phyloP scores from a whole-genome alignment of 2,329 filamentous ascomycete genomes.

The Claviceps sorghi region DNA sequence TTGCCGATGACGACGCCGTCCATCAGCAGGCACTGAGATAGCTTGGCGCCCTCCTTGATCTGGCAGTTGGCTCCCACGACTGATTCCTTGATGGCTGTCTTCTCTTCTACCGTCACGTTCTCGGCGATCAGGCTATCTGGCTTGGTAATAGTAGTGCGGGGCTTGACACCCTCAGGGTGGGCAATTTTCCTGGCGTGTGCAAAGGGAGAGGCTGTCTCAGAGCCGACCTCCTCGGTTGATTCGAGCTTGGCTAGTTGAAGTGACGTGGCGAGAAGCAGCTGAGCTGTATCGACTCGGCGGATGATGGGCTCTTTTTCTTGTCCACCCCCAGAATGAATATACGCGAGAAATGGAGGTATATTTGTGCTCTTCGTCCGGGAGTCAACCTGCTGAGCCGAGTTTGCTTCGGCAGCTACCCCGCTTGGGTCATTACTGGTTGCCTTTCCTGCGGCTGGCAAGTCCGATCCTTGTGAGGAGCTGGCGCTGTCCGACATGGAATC shows the following conservation, averaged over 20 bases:
- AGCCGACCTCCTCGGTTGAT: slow-evolving; percentile 49
- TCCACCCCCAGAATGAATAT: slow-evolving; percentile 52
- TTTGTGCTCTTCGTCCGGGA: slow-evolving; percentile 8
- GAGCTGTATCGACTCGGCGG: slow-evolving; percentile 75
- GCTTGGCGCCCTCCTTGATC: slow-evolving; percentile 70
- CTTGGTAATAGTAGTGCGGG: slow-evolving; percentile 67
- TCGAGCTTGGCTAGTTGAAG: slow-evolving; percentile 74
- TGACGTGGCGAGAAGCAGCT: slow-evolving; percentile 67
- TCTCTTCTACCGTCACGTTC: slow-evolving; percentile 80
- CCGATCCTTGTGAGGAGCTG: slow-evolving; percentile 13
- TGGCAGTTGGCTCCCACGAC: slow-evolving; percentile 80
- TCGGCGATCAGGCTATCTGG: slow-evolving; percentile 72
- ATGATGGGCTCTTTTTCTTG: slow-evolving; percentile 46
- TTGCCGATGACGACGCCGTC: slow-evolving; percentile 77
- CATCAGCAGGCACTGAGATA: slow-evolving; percentile 85
- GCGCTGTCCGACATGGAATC: slow-evolving; percentile 17
- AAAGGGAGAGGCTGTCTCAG: slow-evolving; percentile 50
- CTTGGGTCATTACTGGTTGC: not conserved
- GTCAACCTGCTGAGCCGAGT: not conserved
- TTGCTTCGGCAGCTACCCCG: not conserved
- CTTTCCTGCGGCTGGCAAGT: slow-evolving; percentile 8
- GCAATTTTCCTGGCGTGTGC: slow-evolving; percentile 69
- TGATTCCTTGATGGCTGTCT: slow-evolving; percentile 80
- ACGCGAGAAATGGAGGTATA: slow-evolving; percentile 65
- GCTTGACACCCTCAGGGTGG: slow-evolving; percentile 67